Base-by-base conservation (phyloP, 2,329 filamentous ascomycete species). In the Aurifilum marmelostoma region DNA sequence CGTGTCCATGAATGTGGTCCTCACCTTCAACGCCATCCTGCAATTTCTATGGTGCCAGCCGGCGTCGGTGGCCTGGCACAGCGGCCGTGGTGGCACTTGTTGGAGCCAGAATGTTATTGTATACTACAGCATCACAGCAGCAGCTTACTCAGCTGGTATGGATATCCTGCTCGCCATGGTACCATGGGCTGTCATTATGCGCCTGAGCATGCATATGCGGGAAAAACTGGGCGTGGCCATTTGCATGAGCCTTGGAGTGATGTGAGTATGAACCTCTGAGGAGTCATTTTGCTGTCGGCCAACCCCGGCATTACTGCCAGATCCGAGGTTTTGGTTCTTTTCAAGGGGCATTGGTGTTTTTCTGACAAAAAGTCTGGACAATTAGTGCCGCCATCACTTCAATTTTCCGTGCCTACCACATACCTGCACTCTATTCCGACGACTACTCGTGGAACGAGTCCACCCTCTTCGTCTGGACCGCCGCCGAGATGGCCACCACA, bases 211-310 rank as follows among this genome's bases (percentile, higher is more conserved):
- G 76, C 76, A 74, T 58, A 74, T 71, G 64, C 72, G 74, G 29
- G 78, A 80, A 54, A 77, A 77, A 66, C 69, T 79, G 21, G 77
- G 77, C 8, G 78, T 77, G 16, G 75, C 75, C 21, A 67, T 76
- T 3, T 76, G 77, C 63, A 79, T 79, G 78, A 78, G 78, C 59
- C 75, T 79, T 60, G 78, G 78, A 1, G 39, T 80, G 4, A 73
- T 80, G 73, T 77, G 67, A 59, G 37, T 39, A 6, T 9, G 11
- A 39, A 39, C n/a, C n/a, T n/a, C n/a, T n/a, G n/a, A n/a, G n/a
- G n/a, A n/a, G n/a, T n/a, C n/a, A n/a, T 37, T 37, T 37, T 37
- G 9, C 34, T 37, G 34, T 37, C 34, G 43, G 21, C 14, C 43
- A 47, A 21, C 21, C 21, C 21, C 43, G 16, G 43, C 43, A 47